Evolutionary conservation across 2,329 filamentous ascomycete species (phyloP).

Genomic region (Aspergillus versicolor): DNA sequence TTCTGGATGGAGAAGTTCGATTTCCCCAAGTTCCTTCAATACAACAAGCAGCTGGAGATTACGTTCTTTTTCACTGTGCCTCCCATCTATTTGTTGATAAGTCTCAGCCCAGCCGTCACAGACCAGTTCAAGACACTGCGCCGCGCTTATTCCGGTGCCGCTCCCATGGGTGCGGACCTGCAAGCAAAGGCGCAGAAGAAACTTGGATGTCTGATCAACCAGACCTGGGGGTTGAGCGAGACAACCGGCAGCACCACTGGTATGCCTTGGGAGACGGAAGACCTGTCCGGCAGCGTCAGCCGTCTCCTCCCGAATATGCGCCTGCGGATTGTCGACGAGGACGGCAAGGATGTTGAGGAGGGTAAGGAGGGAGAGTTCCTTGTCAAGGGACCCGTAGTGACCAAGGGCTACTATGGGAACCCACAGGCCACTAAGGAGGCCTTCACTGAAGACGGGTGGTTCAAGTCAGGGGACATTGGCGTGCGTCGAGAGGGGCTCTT

Average conservation of each 20-base stretch:
- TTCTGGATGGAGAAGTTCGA: conserved; percentile 48
- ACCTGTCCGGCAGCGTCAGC: conserved; percentile 15
- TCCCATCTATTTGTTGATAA: conserved; percentile 48
- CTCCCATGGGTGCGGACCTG: conserved; percentile 15
- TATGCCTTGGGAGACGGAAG: conserved; percentile 14
- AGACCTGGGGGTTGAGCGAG: conserved; percentile 56
- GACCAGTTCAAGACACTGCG: conserved; percentile 42
- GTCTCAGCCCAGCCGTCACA: conserved; percentile 45
- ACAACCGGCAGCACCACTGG: conserved; percentile 24
- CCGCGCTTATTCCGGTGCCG: conserved; percentile 15
- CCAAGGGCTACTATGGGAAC: conserved; percentile 54
- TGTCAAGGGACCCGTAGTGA: conserved; percentile 50
- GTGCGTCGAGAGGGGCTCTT: conserved; percentile 45
- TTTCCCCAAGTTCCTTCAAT: conserved; percentile 48
- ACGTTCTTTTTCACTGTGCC: conserved; percentile 52
- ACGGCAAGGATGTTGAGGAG: conserved; percentile 52
- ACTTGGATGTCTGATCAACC: conserved; percentile 34
- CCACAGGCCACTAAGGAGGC: conserved; percentile 46
- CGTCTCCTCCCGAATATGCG: conserved; percentile 31
- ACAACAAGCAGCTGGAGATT: conserved; percentile 46
- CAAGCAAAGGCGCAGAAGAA: conserved; percentile 16
- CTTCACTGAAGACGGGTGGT: conserved; percentile 52
- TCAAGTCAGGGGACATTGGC: conserved; percentile 55
- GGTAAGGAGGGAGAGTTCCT: conserved; percentile 51
- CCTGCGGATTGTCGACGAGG: conserved; percentile 54